Base-by-base conservation (phyloP, 73 alveolate species). In the Tetrahymena thermophila region DNA sequence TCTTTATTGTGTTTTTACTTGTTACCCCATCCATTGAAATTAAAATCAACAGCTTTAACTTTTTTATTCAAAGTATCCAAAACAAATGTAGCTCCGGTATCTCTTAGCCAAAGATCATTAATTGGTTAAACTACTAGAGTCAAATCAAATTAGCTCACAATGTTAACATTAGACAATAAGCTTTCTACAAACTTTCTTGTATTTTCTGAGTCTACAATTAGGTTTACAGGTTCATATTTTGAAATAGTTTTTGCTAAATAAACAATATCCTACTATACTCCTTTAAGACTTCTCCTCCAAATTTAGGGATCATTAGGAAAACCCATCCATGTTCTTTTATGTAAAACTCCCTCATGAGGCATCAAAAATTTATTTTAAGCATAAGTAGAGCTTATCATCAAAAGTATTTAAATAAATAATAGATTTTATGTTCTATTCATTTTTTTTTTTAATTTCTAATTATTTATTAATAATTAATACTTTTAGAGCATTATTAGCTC, bases 21-120 rank as follows among this genome's bases (percentile, higher is more conserved):
- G 50, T 25, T 34, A 15, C 97, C 97, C 97, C 97, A 95, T 23
- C 96, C 97, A 35, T 95, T 95, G 93, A 95, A 95, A 84, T 95
- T 95, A 89, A 95, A 95, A 37, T 56, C 97, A 94, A 95, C 97
- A 15, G 96, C 94, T 16, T 89, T 56, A 9, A 56, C 23, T 15
- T 85, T 50, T n/a, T 95, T 93, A 4, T 85, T 7, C 5, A 56
- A 58, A 94, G 31, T 19, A 31, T 96, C 56, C 3, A 85, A 85
- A 13, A 94, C 43, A 34, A 95, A 95, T 28, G 93, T 95, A 93
- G 96, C 89, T 37, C 96, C 93, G 35, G 97, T 95, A 95, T 95
- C 97, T 17, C 97, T 95, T 84, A 93, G 56, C 97, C 97, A 95
- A 23, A 95, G 43, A 83, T 95, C 97, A 43, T 95, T 93, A 94